Base-by-base conservation (phyloP, 2,329 filamentous ascomycete species). In the Pseudocercospora macadamiae region DNA sequence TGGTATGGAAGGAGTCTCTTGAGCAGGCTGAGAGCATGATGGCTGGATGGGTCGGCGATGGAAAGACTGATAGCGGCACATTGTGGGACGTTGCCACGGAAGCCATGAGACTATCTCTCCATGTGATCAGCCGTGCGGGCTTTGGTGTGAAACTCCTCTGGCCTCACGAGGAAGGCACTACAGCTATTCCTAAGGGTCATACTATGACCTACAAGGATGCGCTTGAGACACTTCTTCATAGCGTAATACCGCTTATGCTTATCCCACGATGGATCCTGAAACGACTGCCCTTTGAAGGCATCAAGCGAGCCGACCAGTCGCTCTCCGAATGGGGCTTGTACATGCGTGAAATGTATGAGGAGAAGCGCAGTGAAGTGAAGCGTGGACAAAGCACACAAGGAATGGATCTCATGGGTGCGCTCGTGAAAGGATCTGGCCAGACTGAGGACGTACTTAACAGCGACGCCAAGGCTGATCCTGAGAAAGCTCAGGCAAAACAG, bases 71-170 rank as follows among this genome's bases (percentile, higher is more conserved):
- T 5, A 78, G 78, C 59, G 61, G 64, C 37, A 84, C 84, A 0
- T 78, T 91, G 21, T 73, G 75, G 34, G 82, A 85, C 4, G 76
- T 83, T 1, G 84, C 87, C 37, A 76, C 79, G 21, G 88, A 91
- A 65, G 86, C 87, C 0, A 91, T 90, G 86, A 78, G 80, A 51
- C 71, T 86, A 61, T 82, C 80, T 54, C 70, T 86, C 44, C 80
- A 85, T 66, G 79, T 86, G 44, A 86, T 86, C 65, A 84, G 86
- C 62, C 85, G 85, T 61, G 88, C 90, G 55, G 90, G 89, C 0
- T 93, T 93, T 69, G 89, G 88, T 3, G 76, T 81, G 53, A 74
- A 77, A n/a, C 72, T 82, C 32, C 64, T 74, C 14, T 83, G 81
- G 81, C 78, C 89, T 0, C 86, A 87, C 25, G 82, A 90, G 73